phyloP scores from a whole-genome alignment of 805 yeast genomes.

The Wickerhamomyces pijperi region DNA sequence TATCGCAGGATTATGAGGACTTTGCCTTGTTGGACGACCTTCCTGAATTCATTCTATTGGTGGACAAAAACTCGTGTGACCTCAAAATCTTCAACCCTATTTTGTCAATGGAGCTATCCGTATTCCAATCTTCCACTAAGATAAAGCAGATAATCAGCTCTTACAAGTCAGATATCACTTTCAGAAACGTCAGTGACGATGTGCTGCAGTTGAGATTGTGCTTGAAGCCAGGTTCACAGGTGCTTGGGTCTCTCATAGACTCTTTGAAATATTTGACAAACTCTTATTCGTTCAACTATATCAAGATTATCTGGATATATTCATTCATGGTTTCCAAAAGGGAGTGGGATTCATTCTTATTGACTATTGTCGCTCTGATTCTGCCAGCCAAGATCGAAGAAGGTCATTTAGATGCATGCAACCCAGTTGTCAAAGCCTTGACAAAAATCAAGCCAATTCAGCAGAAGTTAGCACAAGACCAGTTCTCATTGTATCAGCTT shows the following conservation, averaged over 20 bases:
- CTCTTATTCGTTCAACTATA: constrained; percentile 41
- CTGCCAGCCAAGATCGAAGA: constrained; percentile 31
- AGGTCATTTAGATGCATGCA: constrained; percentile 7
- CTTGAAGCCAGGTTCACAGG: constrained; percentile 32
- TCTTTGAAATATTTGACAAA: constrained; percentile 45
- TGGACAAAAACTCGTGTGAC: constrained; percentile 22
- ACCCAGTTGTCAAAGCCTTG: constrained; percentile 6
- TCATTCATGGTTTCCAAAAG: constrained; percentile 32
- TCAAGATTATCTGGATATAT: constrained; percentile 57
- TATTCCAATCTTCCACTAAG: constrained; percentile 24
- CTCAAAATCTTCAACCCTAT: constrained; percentile 45
- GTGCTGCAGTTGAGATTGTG: constrained; percentile 23
- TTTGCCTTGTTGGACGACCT: constrained; percentile 21
- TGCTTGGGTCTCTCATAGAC: constrained; percentile 34
- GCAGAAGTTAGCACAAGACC: constrained; percentile 16
- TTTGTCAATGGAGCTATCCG: not conserved
- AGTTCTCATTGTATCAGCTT: constrained; percentile 33
- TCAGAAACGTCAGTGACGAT: constrained; percentile 2
- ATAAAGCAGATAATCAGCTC: constrained; percentile 4
- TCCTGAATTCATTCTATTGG: constrained; percentile 34
- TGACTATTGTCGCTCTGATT: constrained; percentile 37
- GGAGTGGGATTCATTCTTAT: constrained; percentile 53
- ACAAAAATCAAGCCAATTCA: constrained; percentile 8
- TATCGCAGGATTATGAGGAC: constrained; percentile 26
- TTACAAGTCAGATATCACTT: constrained; percentile 11